Percentiles rank a stretch among this genome's conserved stretches.
Conservation (phyloP, 2,329 filamentous ascomycete genomes). For the Elsinoe necatrix region DNA sequence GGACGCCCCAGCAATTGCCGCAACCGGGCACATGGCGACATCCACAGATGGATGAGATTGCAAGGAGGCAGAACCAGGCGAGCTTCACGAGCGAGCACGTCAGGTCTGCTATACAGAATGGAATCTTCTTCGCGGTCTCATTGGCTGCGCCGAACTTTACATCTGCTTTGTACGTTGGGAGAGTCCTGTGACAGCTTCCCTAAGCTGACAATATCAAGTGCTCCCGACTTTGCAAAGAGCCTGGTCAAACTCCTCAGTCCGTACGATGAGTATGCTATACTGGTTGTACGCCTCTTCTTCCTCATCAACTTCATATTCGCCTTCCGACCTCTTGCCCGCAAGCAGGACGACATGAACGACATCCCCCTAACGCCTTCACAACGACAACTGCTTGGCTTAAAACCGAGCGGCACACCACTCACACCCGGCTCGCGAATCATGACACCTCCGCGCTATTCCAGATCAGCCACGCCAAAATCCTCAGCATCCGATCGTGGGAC, state of each 20-base stretch:
- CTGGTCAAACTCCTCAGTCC: constrained; percentile 24
- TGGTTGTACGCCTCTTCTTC: constrained; percentile 47
- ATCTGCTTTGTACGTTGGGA: constrained; percentile 15
- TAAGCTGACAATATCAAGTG: constrained; percentile 24
- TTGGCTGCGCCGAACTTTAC: constrained; percentile 35
- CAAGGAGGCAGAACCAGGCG: constrained; percentile 65
- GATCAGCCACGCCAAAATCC: constrained; percentile 60
- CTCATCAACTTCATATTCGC: constrained; percentile 59
- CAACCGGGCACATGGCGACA: constrained; percentile 74
- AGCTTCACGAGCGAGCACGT: constrained; percentile 74
- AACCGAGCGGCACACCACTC: constrained; percentile 52
- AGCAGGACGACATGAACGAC: constrained; percentile 70
- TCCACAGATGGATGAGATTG: constrained; percentile 80
- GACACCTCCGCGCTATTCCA: constrained; percentile 79
- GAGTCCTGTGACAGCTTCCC: background rate
- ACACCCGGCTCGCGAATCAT: constrained; percentile 65
- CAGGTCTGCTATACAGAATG: constrained; percentile 60
- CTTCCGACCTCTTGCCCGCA: constrained; percentile 61
- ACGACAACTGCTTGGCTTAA: constrained; percentile 72
- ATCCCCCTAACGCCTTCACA: constrained; percentile 88
- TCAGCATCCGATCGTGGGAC: constrained; percentile 28
- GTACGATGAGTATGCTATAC: constrained; percentile 35
- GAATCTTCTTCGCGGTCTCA: constrained; percentile 44
- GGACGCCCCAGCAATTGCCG: background rate
- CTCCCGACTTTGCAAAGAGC: constrained; percentile 20